These are phyloP conservation scores for Ogataea hybrid DNA, from an alignment of 1,139 yeast species.

Conservation along the genomic window DNA sequence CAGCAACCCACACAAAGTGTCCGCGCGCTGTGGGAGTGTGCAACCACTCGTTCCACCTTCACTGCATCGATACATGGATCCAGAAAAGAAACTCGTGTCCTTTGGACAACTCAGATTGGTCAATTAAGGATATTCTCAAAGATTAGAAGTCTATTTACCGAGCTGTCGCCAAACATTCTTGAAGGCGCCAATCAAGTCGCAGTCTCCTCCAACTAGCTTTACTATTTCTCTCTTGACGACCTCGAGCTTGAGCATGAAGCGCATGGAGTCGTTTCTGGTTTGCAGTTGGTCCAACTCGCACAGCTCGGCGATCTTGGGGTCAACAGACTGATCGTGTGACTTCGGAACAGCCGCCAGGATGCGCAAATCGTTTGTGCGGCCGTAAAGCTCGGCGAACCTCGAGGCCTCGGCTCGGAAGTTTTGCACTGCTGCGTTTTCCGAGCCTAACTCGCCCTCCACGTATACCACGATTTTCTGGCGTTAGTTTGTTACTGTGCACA, in stretches of 20 bases:
- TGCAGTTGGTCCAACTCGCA: slow-evolving; percentile 2
- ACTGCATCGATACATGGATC: slow-evolving; percentile 95
- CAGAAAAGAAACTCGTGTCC: slow-evolving; percentile 98
- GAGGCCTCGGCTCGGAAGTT: slow-evolving; percentile 6
- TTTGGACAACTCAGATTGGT: slow-evolving; percentile 93
- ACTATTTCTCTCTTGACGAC: slow-evolving; percentile 14
- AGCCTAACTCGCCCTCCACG: slow-evolving; percentile 5
- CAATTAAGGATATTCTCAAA: slow-evolving; percentile 75
- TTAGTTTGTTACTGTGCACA: background rate
- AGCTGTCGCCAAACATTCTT: slow-evolving; percentile 18
- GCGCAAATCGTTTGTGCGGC: slow-evolving; percentile 10
- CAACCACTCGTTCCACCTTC: slow-evolving; percentile 92
- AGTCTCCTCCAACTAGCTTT: background rate
- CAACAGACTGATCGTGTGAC: slow-evolving; percentile 11
- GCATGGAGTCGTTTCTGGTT: slow-evolving; percentile 11
- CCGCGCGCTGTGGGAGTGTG: slow-evolving; percentile 98
- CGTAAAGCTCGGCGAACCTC: slow-evolving; percentile 9
- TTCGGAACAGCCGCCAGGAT: slow-evolving; percentile 10
- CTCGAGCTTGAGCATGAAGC: slow-evolving; percentile 17
- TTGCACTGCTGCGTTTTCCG: slow-evolving; percentile 2
- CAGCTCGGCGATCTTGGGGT: slow-evolving; percentile 14
- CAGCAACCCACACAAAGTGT: slow-evolving; percentile 72
- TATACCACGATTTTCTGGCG: slow-evolving; percentile 8
- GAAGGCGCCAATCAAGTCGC: slow-evolving; percentile 14
- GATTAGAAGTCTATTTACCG: slow-evolving; percentile 23